These are phyloP conservation scores for Xylaria sp. DNA, from an alignment of 2,329 filamentous ascomycete species.

Conservation along the genomic window DNA sequence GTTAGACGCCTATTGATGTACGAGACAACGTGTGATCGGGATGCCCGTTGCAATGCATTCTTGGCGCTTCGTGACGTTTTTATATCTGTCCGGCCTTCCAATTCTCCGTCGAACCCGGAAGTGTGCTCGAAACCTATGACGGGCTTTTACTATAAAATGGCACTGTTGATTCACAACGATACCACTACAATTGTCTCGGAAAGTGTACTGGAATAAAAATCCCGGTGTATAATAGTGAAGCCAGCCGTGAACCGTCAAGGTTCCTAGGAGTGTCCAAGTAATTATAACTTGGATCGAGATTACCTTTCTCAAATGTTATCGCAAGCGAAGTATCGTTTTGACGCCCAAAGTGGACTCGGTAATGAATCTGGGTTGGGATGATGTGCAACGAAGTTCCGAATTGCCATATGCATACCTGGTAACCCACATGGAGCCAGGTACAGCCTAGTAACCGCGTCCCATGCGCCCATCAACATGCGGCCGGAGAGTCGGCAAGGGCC, in stretches of 20 bases:
- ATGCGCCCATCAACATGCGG: constrained; percentile 1
- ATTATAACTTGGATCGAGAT: neutral
- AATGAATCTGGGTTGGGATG: constrained; percentile 1
- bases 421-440: neutral
- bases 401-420: neutral
- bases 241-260: neutral
- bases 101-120: neutral
- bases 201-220: neutral
- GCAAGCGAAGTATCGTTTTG: constrained; percentile 1
- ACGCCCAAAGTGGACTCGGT: neutral
- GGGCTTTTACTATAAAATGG: neutral
- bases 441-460: neutral
- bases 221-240: neutral
- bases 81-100: neutral
- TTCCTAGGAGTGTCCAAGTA: neutral
- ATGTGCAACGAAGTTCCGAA: neutral
- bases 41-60: neutral
- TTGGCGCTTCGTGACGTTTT: neutral
- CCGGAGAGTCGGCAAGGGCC: neutral
- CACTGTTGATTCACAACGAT: neutral
- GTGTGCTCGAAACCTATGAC: neutral
- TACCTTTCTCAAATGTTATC: neutral
- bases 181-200: neutral
- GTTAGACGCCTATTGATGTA: neutral
- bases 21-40: neutral